Evolutionary conservation across 164 flowering plant species (phyloP), one percentile per base, ranked within the genome.

Genomic region (Nelumbo lutea): DNA sequence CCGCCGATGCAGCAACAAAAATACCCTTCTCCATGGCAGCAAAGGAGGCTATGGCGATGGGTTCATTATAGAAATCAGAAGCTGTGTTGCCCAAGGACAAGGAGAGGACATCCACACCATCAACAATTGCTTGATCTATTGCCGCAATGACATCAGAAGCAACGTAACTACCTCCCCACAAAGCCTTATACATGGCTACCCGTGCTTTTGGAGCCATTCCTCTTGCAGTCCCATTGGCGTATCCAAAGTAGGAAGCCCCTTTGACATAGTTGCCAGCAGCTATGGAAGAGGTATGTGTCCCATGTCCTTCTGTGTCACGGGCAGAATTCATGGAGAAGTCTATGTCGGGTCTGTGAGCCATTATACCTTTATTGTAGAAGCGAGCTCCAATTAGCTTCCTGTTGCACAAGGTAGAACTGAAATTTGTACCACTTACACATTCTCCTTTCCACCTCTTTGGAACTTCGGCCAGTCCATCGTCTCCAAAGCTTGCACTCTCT

Each of bases 341-440:
- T 5, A 70, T 38, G 40, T 76, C 71, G 1, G 86, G 83, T n/a
- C 59, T 39, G 1, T 38, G n/a, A 1, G 87, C 83, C 0, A 78
- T 42, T 1, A 79, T 51, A 3, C 89, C 93, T 64, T 77, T 84
- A 80, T 75, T 81, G 72, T 86, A 89, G 67, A 11, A 82, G 40
- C 80, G 72, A 4, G 91, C 95, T 0, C 95, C 95, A 13, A 89
- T 81, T 41, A 89, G 84, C 77, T 89, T 87, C 72, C 67, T 74
- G 77, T 89, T 89, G 78, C 91, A 89, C 59, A 77, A 13, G 0
- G 88, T 80, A 14, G 84, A 61, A 61, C 75, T 76, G 74, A 86
- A 87, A 1, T 77, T 64, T 1, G 65, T 73, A 1, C 89, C 86
- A 5, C 3, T 40, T 50, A 83, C 78, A 48, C 94, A 89, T 39